phyloP scores from a whole-genome alignment of 169 alveolate species.

The Plasmodium knowlesi region DNA sequence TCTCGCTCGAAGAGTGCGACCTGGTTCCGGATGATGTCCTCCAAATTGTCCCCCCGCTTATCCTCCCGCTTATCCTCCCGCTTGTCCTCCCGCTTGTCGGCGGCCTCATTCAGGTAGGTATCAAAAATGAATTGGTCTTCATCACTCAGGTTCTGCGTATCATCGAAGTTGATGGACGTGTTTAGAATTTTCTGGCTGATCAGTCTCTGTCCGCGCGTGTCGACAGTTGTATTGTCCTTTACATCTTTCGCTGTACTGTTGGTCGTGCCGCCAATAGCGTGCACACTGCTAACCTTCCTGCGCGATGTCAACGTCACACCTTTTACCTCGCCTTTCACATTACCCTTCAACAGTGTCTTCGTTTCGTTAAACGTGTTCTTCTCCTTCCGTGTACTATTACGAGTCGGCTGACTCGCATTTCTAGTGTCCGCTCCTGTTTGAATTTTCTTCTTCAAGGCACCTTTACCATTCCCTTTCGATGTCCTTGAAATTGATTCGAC shows the following conservation, averaged over 20 bases:
- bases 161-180: conserved; percentile 72
- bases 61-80: conserved; percentile 18
- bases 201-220: conserved; percentile 5
- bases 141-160: conserved; percentile 47
- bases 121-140: conserved; percentile 64
- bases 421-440: not conserved
- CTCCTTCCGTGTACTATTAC: not conserved
- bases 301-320: not conserved
- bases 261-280: not conserved
- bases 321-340: not conserved
- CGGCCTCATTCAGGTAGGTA: conserved; percentile 33
- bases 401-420: not conserved
- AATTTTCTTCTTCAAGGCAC: not conserved
- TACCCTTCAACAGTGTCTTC: not conserved
- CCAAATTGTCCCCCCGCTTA: conserved; percentile 16
- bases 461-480: not conserved
- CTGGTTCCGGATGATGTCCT: conserved; percentile 51
- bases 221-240: not conserved
- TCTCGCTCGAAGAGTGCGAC: conserved; percentile 40
- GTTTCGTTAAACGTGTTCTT: not conserved
- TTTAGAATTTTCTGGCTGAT: conserved; percentile 61
- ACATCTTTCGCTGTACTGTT: not conserved
- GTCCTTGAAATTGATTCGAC: not conserved
- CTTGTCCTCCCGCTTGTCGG: conserved; percentile 7
- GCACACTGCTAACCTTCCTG: not conserved